Base-by-base conservation (phyloP, 1,139 yeast genomes). In the Magnusiomyces clavatus region DNA sequence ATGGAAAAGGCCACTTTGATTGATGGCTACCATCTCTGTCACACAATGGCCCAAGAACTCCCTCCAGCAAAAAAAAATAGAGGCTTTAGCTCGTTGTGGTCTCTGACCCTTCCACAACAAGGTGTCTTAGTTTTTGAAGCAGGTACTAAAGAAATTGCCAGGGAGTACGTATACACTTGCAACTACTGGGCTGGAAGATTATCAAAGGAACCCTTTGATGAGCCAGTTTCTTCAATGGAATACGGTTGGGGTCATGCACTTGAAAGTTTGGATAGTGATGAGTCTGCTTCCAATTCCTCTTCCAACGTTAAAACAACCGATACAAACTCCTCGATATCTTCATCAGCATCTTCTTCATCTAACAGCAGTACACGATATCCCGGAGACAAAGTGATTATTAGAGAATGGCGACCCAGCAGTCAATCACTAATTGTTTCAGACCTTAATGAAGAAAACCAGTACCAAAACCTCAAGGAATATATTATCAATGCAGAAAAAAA, bases 171-270 rank as follows among this genome's bases (percentile, higher is more conserved):
- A 34, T 78, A 82, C 60, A 80, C 92, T 3, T 82, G 92, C 68
- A 87, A 87, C 66, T 87, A 85, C 66, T 87, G 96, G 96, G 86
- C 94, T 3, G 85, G 90, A 1, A 77, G 90, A 60, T 77, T 85
- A 40, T 83, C 95, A 4, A 84, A 89, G 17, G 82, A 85, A 41
- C 95, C 95, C 1, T 68, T 75, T 34, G 70, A 73, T 37, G 80
- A 76, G 51, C 66, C 86, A 53, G 78, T 86, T 16, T 80, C 88
- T 2, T 84, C 86, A 44, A 78, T 82, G 57, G 94, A 87, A 61
- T 86, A 80, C 63, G 96, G 96, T 1, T 87, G 95, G 95, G 78
- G 63, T 42, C 48, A 37, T 19, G 16, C 20, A 86, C 73, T 80
- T 63, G 68, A 65, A 46, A 61, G 6, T 24, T 24, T 24, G 8